Evolutionary conservation across 2,329 filamentous ascomycete genomes (phyloP).

Genomic region (Beauveria australis): DNA sequence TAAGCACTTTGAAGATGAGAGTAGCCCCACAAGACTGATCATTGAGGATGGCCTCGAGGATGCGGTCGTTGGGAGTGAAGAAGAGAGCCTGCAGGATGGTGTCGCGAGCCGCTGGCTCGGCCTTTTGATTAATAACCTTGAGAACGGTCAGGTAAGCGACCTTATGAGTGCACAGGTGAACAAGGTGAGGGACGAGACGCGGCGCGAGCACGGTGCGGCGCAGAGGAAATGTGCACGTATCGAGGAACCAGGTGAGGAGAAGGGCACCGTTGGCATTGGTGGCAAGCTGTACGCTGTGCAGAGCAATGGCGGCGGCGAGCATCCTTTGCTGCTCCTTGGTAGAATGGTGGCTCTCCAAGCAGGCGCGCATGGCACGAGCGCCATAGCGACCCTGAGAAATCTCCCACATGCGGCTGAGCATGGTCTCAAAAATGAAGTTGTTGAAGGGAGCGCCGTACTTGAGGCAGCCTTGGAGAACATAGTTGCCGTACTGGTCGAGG

Average conservation of each 20-base stretch:
- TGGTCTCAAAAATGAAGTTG: slow-evolving; percentile 96
- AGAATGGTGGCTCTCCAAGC: slow-evolving; percentile 89
- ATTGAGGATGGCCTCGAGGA: slow-evolving; percentile 80
- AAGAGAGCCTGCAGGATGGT: slow-evolving; percentile 85
- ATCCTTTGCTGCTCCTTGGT: slow-evolving; percentile 93
- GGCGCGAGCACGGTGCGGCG: slow-evolving; percentile 88
- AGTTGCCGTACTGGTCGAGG: slow-evolving; percentile 97
- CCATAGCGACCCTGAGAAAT: slow-evolving; percentile 88
- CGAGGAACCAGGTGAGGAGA: slow-evolving; percentile 92
- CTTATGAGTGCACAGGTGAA: slow-evolving; percentile 96
- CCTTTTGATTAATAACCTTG: slow-evolving; percentile 97
- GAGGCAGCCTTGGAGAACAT: slow-evolving; percentile 92
- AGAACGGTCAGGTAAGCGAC: slow-evolving; percentile 94
- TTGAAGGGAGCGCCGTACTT: slow-evolving; percentile 86
- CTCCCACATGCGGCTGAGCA: slow-evolving; percentile 92
- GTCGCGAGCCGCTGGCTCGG: slow-evolving; percentile 86
- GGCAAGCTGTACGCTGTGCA: slow-evolving; percentile 92
- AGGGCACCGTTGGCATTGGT: slow-evolving; percentile 94
- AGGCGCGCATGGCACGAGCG: slow-evolving; percentile 91
- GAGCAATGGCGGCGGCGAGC: slow-evolving; percentile 88
- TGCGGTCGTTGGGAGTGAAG: slow-evolving; percentile 79
- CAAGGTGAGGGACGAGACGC: slow-evolving; percentile 82
- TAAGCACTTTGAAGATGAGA: slow-evolving; percentile 96
- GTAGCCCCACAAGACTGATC: slow-evolving; percentile 91
- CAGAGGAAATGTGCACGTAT: slow-evolving; percentile 92